phyloP scores from a whole-genome alignment of 1,139 yeast genomes.

The Sugiyamaella pinicola region DNA sequence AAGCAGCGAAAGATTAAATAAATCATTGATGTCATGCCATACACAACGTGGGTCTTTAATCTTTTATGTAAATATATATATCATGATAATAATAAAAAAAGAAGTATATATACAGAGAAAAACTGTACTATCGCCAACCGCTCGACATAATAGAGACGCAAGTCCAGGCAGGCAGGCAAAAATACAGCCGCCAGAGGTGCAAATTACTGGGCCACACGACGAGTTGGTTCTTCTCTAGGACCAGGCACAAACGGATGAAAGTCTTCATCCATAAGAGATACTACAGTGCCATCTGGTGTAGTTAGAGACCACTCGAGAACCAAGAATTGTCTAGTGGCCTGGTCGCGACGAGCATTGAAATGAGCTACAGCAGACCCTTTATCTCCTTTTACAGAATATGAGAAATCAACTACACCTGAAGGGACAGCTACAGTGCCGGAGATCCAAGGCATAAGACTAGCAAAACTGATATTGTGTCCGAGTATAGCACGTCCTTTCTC shows the following conservation, averaged over 20 bases:
- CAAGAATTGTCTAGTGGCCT: conserved; percentile 35
- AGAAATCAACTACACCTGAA: conserved; percentile 74
- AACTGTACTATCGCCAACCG: not conserved
- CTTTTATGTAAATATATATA: not conserved
- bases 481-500: conserved; percentile 61
- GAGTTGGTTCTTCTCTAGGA: conserved; percentile 40
- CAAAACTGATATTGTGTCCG: conserved; percentile 76
- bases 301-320: conserved; percentile 44
- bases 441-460: conserved; percentile 83
- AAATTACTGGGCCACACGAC: conserved; percentile 23
- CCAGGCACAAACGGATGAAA: conserved; percentile 43
- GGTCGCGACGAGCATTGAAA: conserved; percentile 42
- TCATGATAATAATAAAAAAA: not conserved
- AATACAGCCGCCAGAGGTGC: too few relatives aligned
- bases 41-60: not conserved
- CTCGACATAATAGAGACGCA: too few relatives aligned
- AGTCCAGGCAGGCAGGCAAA: too few relatives aligned
- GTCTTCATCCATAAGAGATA: conserved; percentile 42
- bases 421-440: conserved; percentile 82
- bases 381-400: conserved; percentile 67
- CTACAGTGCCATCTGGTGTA: conserved; percentile 35
- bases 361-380: conserved; percentile 40
- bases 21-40: too few relatives aligned
- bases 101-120: conserved; percentile 15
- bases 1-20: conserved; percentile 93